These are phyloP conservation scores for Helotiales sp. DNA, from an alignment of 2,329 filamentous ascomycete genomes.

Conservation along the genomic window DNA sequence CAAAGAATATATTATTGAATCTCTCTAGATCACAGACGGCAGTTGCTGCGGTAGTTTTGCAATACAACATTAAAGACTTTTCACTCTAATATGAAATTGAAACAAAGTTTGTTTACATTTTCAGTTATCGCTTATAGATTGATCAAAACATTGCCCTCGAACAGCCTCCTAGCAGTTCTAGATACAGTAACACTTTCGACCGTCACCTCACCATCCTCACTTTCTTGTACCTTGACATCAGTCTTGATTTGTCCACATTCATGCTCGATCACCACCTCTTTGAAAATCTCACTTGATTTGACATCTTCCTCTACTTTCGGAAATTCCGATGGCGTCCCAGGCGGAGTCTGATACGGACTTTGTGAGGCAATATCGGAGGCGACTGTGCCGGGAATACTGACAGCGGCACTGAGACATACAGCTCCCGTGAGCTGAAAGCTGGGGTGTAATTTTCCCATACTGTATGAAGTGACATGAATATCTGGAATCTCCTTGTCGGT, in stretches of 20 bases:
- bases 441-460: slow-evolving; percentile 56
- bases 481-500: slow-evolving; percentile 38
- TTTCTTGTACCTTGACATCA: slow-evolving; percentile 30
- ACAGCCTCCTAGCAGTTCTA: slow-evolving; percentile 19
- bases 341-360: neutral
- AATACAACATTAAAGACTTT: too few species aligned
- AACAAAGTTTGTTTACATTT: too few species aligned
- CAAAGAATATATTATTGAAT: too few species aligned
- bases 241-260: slow-evolving; percentile 41
- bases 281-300: too few species aligned
- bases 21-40: too few species aligned
- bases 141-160: slow-evolving; percentile 20
- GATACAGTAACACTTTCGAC: slow-evolving; percentile 18
- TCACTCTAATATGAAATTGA: too few species aligned
- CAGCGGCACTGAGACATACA: slow-evolving; percentile 53
- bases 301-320: neutral
- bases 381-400: slow-evolving; percentile 50
- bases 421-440: slow-evolving; percentile 59
- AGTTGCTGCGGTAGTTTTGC: too few species aligned
- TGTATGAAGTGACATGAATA: slow-evolving; percentile 53
- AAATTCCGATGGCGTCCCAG: neutral
- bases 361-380: slow-evolving; percentile 16
- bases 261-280: slow-evolving; percentile 38
- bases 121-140: too few species aligned
- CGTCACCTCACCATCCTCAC: neutral